A percentile compares a stretch with the other conserved stretches of the same genome.
Conservation (phyloP, 495 filamentous ascomycete genomes). For the Tuber magnatum region DNA sequence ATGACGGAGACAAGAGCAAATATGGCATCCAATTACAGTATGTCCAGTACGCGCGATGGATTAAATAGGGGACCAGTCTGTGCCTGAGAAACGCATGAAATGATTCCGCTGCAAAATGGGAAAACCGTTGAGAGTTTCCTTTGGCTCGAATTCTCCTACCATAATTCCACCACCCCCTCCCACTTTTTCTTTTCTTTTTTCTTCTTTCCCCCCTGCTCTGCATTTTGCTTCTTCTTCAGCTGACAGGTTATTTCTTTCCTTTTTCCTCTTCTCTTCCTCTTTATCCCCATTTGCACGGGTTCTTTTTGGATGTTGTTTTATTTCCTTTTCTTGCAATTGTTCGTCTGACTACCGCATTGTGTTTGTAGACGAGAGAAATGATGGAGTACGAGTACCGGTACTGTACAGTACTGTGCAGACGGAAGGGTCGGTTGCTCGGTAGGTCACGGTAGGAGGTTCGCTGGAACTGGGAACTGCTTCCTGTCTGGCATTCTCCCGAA, state of each 20-base stretch:
- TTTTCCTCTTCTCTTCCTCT: not conserved
- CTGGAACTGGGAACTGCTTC: not conserved
- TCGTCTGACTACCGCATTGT: not conserved
- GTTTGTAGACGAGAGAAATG: not conserved
- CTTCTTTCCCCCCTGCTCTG: not conserved
- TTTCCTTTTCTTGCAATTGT: not conserved
- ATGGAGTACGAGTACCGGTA: not conserved
- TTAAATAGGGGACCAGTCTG: not conserved
- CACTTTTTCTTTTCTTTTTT: not conserved
- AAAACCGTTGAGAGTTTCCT: slow-evolving; percentile 1
- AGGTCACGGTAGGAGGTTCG: not conserved
- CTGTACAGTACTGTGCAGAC: too few species aligned
- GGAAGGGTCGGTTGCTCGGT: not conserved
- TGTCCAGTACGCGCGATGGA: not conserved
- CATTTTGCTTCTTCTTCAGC: not conserved
- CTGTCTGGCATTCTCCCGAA: not conserved
- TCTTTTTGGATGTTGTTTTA: not conserved
- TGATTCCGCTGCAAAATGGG: not conserved
- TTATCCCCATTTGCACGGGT: not conserved
- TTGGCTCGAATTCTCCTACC: not conserved
- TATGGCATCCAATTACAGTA: not conserved
- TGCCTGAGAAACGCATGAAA: not conserved
- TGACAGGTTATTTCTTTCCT: not conserved
- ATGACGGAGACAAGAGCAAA: not conserved
- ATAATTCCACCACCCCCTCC: not conserved